Evolutionary conservation across 106 monocot species (phyloP).

Genomic region (Allium cepa): DNA sequence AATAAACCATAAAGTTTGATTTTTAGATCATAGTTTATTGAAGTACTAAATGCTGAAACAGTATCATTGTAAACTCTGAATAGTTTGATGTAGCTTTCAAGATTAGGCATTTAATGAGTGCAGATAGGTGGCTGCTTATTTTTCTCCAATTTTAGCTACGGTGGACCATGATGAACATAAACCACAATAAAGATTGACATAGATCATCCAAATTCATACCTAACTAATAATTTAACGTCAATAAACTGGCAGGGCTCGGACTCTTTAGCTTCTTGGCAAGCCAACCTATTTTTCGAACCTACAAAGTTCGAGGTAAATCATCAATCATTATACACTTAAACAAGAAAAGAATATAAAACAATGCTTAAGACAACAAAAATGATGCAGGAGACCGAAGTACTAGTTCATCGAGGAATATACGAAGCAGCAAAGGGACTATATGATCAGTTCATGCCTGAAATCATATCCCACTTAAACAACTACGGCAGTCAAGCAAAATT

Average conservation of each 20-base stretch:
- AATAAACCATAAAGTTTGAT: no score
- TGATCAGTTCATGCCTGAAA: constrained; percentile 69
- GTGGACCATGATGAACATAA: background rate
- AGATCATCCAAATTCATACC: no score
- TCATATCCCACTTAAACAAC: constrained; percentile 29
- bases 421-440: constrained; percentile 94
- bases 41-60: no score
- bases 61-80: no score
- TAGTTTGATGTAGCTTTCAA: background rate
- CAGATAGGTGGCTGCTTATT: background rate
- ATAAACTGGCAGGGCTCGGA: constrained; percentile 70
- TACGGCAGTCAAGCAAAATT: constrained; percentile 44
- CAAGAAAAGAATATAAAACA: background rate
- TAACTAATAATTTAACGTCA: background rate
- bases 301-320: constrained; percentile 71
- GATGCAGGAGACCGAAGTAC: constrained; percentile 42
- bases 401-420: constrained; percentile 94
- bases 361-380: background rate
- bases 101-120: background rate
- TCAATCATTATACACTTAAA: background rate
- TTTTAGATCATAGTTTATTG: no score
- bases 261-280: constrained; percentile 89
- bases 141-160: background rate
- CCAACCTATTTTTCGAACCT: constrained; percentile 92
- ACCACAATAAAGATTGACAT: no score